Percentiles rank a stretch among this genome's conserved stretches.
Evolutionary conservation across 176 grass and related monocot genomes (phyloP).

Genomic region (Aegilops sharonensis): DNA sequence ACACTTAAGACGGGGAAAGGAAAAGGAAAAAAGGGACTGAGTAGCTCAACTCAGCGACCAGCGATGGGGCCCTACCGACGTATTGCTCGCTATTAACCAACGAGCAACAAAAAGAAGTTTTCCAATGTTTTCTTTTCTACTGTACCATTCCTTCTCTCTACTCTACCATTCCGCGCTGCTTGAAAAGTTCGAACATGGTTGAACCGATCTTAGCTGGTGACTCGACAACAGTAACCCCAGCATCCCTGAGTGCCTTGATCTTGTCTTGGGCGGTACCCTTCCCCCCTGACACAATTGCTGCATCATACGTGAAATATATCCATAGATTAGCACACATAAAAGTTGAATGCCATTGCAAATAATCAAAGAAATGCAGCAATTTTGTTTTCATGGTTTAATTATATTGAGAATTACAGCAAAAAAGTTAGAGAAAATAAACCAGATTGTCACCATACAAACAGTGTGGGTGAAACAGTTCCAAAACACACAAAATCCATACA

Average conservation of each 20-base stretch:
- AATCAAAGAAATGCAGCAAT: not conserved
- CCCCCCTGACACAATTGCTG: conserved; percentile 94
- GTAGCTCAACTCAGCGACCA: conserved; percentile 22
- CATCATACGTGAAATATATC: conserved; percentile 3
- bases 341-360: not conserved
- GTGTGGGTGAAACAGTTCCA: not conserved
- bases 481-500: not conserved
- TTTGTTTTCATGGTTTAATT: not conserved
- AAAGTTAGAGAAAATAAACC: not conserved
- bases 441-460: not conserved
- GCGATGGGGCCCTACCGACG: conserved; percentile 26
- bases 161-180: conserved; percentile 79
- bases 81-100: conserved; percentile 42
- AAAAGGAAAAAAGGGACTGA: not conserved
- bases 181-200: conserved; percentile 83
- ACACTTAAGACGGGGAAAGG: not conserved
- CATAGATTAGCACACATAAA: conserved; percentile 9
- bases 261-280: conserved; percentile 96
- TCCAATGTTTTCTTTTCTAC: conserved; percentile 39
- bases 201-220: conserved; percentile 93
- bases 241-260: conserved; percentile 87
- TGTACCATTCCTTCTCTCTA: conserved; percentile 52
- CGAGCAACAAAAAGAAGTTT: conserved; percentile 37
- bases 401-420: not conserved
- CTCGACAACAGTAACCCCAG: conserved; percentile 88